These are phyloP conservation scores for Stromatinia cepivora DNA, from an alignment of 2,329 filamentous ascomycete genomes.

Conservation along the genomic window DNA sequence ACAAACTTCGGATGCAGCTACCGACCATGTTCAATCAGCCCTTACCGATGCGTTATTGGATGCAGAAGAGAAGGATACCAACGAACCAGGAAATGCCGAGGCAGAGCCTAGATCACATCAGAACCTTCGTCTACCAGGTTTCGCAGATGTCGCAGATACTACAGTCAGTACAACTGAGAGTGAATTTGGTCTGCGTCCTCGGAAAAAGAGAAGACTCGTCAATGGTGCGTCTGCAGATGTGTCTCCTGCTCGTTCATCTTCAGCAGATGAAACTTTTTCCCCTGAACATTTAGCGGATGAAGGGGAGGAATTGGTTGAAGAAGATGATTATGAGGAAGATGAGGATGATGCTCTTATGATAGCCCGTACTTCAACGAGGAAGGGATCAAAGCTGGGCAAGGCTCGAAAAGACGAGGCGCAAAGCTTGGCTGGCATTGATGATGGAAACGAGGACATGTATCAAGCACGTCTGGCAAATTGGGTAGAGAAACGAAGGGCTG, in stretches of 20 bases:
- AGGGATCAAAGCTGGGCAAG: constrained; percentile 30
- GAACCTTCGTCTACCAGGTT: constrained; percentile 70
- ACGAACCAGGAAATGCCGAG: constrained; percentile 44
- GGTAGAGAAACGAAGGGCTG: constrained; percentile 63
- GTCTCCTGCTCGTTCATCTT: constrained; percentile 30
- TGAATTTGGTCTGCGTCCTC: constrained; percentile 59
- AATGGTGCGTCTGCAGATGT: constrained; percentile 38
- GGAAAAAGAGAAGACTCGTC: constrained; percentile 54
- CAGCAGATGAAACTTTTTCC: constrained; percentile 39
- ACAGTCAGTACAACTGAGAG: constrained; percentile 44
- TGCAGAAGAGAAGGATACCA: constrained; percentile 67
- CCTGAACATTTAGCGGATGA: constrained; percentile 29
- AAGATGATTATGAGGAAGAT: constrained; percentile 32
- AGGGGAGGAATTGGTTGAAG: constrained; percentile 37
- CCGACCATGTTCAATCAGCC: constrained; percentile 63
- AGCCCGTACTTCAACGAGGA: constrained; percentile 44
- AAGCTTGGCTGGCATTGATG: constrained; percentile 61
- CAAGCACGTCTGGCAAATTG: constrained; percentile 73
- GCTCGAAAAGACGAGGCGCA: constrained; percentile 39
- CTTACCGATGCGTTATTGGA: constrained; percentile 78
- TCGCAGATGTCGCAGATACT: constrained; percentile 53
- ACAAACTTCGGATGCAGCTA: constrained; percentile 57
- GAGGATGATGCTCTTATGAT: constrained; percentile 45
- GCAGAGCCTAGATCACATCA: constrained; percentile 64
- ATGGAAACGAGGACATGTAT: constrained; percentile 84